Percentiles rank a stretch among this genome's conserved stretches.
These are phyloP conservation scores for Alternaria atra DNA, from an alignment of 2,329 filamentous ascomycete species.

Conservation along the genomic window DNA sequence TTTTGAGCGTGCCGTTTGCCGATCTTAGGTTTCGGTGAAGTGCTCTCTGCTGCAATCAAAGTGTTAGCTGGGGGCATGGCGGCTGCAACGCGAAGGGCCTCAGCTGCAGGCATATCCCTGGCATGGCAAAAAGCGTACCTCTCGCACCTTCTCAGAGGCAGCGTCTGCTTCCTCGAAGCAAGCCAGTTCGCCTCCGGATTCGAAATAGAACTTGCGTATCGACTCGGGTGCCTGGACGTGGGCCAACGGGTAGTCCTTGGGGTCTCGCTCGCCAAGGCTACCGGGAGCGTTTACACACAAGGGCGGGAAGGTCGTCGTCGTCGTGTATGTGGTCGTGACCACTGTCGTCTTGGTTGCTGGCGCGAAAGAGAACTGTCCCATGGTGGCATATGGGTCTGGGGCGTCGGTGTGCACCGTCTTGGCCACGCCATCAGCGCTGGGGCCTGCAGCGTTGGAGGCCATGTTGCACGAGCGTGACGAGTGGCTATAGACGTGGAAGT, in stretches of 20 bases:
- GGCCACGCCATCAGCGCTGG: slow-evolving; percentile 35
- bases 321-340: slow-evolving; percentile 91
- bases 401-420: slow-evolving; percentile 36
- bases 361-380: slow-evolving; percentile 69
- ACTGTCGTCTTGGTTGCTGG: slow-evolving; percentile 72
- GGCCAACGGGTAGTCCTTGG: slow-evolving; percentile 90
- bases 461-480: slow-evolving; percentile 31
- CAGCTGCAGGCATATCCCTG: slow-evolving; percentile 29
- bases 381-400: slow-evolving; percentile 51
- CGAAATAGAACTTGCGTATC: slow-evolving; percentile 79
- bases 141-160: slow-evolving; percentile 60
- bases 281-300: slow-evolving; percentile 78
- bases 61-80: slow-evolving; percentile 33
- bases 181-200: slow-evolving; percentile 69
- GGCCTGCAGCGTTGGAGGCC: slow-evolving; percentile 37
- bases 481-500: not conserved
- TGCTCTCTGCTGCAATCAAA: slow-evolving; percentile 52
- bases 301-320: slow-evolving; percentile 83
- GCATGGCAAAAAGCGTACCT: slow-evolving; percentile 55
- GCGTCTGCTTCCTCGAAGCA: slow-evolving; percentile 71
- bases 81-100: slow-evolving; percentile 30
- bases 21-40: slow-evolving; percentile 56
- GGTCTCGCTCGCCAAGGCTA: slow-evolving; percentile 76
- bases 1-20: slow-evolving; percentile 59
- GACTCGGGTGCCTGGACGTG: slow-evolving; percentile 81